Base-by-base conservation (phyloP, 2,329 filamentous ascomycete genomes). In the Scedosporium aurantiacum region DNA sequence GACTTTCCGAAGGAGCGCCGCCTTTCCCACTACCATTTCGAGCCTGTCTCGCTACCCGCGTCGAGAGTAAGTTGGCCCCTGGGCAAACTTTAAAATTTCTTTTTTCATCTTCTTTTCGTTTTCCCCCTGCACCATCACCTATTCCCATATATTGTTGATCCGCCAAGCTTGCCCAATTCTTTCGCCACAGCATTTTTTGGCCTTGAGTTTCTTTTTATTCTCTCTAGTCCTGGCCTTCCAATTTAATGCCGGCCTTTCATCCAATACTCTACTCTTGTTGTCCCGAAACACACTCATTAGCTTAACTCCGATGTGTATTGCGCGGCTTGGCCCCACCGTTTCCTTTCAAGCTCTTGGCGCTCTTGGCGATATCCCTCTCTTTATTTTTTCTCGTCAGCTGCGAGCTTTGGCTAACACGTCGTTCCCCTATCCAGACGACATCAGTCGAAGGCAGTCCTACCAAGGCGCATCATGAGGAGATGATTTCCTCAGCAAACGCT, bases 21-120 rank as follows among this genome's bases (percentile, higher is more conserved):
- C 65, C 84, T 96, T 79, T 89, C 88, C 70, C 90, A 91, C 70
- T 96, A 91, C 74, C 86, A 88, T 52, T 97, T 92, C 70, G 92
- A 97, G 71, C 88, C 93, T 40, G 86, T 96, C 65, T 97, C 94
- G 41, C 79, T 97, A 60, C 93, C 94, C 43, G 81, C 84, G 37
- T 93, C 90, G 55, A 83, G 90, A 75, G 90, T 93, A 85, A 75
- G 88, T 82, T 62, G 58, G n/a, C 43, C 5, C 43, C 43, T 21
- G 18, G 8, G 18, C 43, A 47, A 47, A 47, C n/a, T 47, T 21
- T 47, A 47, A 47, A 18, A 18, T 47, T 6, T 47, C 5, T 21
- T 47, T 47, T 23, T 28, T 12, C 4, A 25, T 52, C 8, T 23
- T 27, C 12, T 54, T 54, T 54, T 27, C 50, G 18, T 54, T 54